Percentiles rank a stretch among this genome's conserved stretches.
Evolutionary conservation across 1,284 basidiomycete species (phyloP).

Genomic region (Ustilago lituana): DNA sequence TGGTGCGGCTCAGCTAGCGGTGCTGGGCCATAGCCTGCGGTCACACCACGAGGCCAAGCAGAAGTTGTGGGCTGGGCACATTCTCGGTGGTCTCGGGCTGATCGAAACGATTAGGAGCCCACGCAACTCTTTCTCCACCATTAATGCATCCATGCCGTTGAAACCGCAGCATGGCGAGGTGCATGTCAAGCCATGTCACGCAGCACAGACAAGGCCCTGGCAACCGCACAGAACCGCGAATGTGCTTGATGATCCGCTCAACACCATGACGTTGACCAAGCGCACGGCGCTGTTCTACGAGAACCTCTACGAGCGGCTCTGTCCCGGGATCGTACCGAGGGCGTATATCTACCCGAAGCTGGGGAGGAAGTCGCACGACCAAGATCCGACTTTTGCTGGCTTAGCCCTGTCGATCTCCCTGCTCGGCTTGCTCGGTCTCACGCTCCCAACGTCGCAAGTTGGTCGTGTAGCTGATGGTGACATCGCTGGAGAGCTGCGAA

Average conservation of each 20-base stretch:
- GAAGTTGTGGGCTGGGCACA: slow-evolving; percentile 36
- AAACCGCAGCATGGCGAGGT: background rate
- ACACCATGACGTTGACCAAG: slow-evolving; percentile 52
- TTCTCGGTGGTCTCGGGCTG: slow-evolving; percentile 31
- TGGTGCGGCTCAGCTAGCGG: slow-evolving; percentile 10
- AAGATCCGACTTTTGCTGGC: slow-evolving; percentile 45
- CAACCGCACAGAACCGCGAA: no score
- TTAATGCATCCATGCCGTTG: background rate
- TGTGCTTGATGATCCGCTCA: slow-evolving; percentile 35
- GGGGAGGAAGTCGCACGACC: slow-evolving; percentile 42
- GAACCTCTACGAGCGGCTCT: slow-evolving; percentile 55
- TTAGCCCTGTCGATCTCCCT: slow-evolving; percentile 53
- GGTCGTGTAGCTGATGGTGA: background rate
- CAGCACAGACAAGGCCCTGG: no score
- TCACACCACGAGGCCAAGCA: slow-evolving; percentile 30
- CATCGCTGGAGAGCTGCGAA: slow-evolving; percentile 2
- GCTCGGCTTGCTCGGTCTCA: slow-evolving; percentile 33
- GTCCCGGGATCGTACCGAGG: slow-evolving; percentile 47
- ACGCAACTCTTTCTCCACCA: slow-evolving; percentile 12
- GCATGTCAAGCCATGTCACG: background rate
- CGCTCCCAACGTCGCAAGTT: background rate
- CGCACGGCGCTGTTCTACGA: slow-evolving; percentile 58
- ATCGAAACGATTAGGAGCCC: slow-evolving; percentile 15
- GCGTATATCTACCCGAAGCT: slow-evolving; percentile 50
- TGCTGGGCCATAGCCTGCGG: slow-evolving; percentile 20